Evolutionary conservation across 108 stramenopile genomes (phyloP).

Genomic region (Discostella stelligeroides): DNA sequence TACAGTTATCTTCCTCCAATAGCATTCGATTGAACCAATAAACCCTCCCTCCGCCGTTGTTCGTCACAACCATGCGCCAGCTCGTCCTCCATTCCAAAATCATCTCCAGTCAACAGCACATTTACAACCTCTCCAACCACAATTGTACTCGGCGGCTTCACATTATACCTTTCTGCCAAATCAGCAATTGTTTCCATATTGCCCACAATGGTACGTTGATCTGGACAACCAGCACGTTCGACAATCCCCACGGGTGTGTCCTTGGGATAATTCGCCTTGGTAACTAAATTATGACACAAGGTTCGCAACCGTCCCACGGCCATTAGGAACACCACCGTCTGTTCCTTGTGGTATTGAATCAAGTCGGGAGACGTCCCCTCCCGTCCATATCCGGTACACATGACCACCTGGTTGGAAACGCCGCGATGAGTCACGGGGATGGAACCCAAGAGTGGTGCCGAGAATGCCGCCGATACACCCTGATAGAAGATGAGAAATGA

Average conservation of each 20-base stretch:
- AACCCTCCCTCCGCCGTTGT: not conserved
- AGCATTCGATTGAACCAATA: too few species aligned
- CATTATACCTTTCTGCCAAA: conserved; percentile 69
- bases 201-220: conserved; percentile 83
- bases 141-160: conserved; percentile 85
- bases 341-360: conserved; percentile 84
- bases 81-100: conserved; percentile 17
- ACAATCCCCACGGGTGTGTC: conserved; percentile 86
- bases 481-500: conserved; percentile 39
- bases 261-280: conserved; percentile 68
- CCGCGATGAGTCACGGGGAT: conserved; percentile 98
- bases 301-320: conserved; percentile 80
- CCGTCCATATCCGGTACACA: conserved; percentile 91
- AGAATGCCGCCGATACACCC: conserved; percentile 94
- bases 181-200: conserved; percentile 79
- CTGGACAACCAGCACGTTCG: conserved; percentile 82
- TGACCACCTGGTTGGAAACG: conserved; percentile 92
- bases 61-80: too few species aligned
- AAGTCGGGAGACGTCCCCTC: conserved; percentile 83
- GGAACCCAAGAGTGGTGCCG: conserved; percentile 92
- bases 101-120: conserved; percentile 65
- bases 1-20: too few species aligned
- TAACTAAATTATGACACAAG: conserved; percentile 59
- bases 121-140: conserved; percentile 87
- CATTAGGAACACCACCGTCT: conserved; percentile 92